These are phyloP conservation scores for Chaetomium sp. DNA, from an alignment of 2,329 filamentous ascomycete genomes.

Conservation along the genomic window DNA sequence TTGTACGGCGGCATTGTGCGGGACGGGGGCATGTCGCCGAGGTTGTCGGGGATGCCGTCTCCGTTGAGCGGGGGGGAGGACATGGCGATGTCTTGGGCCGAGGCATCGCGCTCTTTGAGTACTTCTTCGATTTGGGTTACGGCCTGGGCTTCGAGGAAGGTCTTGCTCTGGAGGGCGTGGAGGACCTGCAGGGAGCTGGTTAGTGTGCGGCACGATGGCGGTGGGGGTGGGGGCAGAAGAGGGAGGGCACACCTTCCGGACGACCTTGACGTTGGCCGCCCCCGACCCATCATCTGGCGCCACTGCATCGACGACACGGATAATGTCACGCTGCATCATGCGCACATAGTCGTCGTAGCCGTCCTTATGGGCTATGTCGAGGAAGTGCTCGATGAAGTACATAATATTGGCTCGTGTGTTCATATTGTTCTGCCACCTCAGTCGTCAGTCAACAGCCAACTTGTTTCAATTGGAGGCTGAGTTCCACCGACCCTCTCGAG, in stretches of 20 bases:
- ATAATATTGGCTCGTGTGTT: slow-evolving; percentile 98
- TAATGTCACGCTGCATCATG: slow-evolving; percentile 94
- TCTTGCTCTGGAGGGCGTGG: slow-evolving; percentile 68
- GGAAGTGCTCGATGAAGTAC: slow-evolving; percentile 96
- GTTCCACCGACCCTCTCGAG: slow-evolving; percentile 68
- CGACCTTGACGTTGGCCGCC: slow-evolving; percentile 91
- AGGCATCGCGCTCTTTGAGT: slow-evolving; percentile 75
- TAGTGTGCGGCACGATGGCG: not conserved
- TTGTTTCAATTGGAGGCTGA: not conserved
- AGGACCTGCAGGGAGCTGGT: slow-evolving; percentile 55
- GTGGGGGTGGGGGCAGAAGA: not conserved
- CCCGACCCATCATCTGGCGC: slow-evolving; percentile 84
- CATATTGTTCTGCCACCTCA: slow-evolving; percentile 73
- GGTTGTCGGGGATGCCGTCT: slow-evolving; percentile 38
- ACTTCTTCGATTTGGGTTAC: slow-evolving; percentile 80
- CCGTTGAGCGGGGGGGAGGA: slow-evolving; percentile 48
- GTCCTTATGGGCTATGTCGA: slow-evolving; percentile 79
- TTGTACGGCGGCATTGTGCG: slow-evolving; percentile 43
- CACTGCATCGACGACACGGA: slow-evolving; percentile 88
- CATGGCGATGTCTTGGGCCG: slow-evolving; percentile 57
- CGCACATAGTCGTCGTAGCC: slow-evolving; percentile 79
- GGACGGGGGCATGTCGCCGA: slow-evolving; percentile 47
- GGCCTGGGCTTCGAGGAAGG: slow-evolving; percentile 72
- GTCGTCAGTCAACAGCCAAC: slow-evolving; percentile 5
- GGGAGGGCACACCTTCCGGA: slow-evolving; percentile 66